Percentiles rank a stretch among this genome's conserved stretches.
Conservation (phyloP, 2,329 filamentous ascomycete genomes). For the Clonostachys rhizophaga region DNA sequence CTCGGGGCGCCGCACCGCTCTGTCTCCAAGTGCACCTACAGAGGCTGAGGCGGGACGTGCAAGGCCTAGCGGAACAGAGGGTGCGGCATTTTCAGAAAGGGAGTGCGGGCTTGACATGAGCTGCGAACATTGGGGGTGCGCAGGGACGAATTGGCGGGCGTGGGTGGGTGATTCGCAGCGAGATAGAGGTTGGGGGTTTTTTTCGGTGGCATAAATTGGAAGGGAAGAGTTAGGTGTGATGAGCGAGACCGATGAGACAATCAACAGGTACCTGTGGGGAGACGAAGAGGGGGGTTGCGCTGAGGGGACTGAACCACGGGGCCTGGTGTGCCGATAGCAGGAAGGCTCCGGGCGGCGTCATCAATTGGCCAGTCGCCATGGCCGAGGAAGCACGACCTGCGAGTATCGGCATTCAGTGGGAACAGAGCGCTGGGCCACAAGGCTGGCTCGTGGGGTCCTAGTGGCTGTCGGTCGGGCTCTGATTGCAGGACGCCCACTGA, state of each 20-base stretch:
- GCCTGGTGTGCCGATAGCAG: not conserved
- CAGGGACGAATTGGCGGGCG: slow-evolving; percentile 6
- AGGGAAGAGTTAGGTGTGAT: slow-evolving; percentile 1
- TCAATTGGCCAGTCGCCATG: not conserved
- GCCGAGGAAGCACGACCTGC: not conserved
- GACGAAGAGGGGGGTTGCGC: not conserved
- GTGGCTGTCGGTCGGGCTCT: slow-evolving; percentile 10
- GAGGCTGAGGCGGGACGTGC: not conserved
- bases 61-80: slow-evolving; percentile 35
- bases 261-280: not conserved
- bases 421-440: slow-evolving; percentile 12
- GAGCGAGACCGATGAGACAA: not conserved
- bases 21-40: not conserved
- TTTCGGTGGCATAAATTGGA: not conserved
- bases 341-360: not conserved
- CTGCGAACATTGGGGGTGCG: slow-evolving; percentile 41
- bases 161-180: slow-evolving; percentile 22
- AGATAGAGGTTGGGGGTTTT: slow-evolving; percentile 3
- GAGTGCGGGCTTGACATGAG: slow-evolving; percentile 52
- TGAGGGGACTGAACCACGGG: not conserved
- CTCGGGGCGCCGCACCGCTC: slow-evolving; percentile 4
- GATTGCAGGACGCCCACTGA: no score
- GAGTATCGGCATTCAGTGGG: not conserved
- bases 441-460: slow-evolving; percentile 19
- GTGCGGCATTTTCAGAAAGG: slow-evolving; percentile 51